Evolutionary conservation across 148 eudicot genomes (phyloP), one percentile per base, ranked within the genome.

Genomic region (Simmondsia chinensis): DNA sequence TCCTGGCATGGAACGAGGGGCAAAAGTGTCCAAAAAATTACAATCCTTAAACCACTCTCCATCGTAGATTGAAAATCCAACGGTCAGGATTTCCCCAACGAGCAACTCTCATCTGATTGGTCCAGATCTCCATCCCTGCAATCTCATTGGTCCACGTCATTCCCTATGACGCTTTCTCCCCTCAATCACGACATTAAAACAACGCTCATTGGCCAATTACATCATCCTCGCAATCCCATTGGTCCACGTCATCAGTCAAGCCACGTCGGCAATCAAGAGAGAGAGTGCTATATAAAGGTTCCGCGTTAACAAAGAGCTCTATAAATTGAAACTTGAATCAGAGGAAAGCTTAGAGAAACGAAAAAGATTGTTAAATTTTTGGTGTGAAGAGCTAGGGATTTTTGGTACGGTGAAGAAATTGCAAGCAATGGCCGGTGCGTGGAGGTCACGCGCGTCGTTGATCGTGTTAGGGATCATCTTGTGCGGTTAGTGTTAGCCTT

Each of bases 181-280:
- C 28, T 31, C 3, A 11, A 4, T 25, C 26, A 20, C 12, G 1
- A 9, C 6, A 1, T n/a, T 9, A 14, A 0, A 21, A 29, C 1
- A 20, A 12, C 1, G n/a, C 38, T 54, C 19, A 53, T 74, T 65
- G 75, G 72, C 43, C 32, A 2, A n/a, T 14, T 4, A 17, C 29
- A 17, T 4, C 28, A 36, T 2, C 18, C 18, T 28, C 33, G 7
- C 33, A 17, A 21, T 32, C 43, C 26, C 1, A 76, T 71, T 74
- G 81, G 78, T 65, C 76, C 89, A 81, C 71, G 60, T 68, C 60
- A 71, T n/a, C 46, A 40, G 0, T 20, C 11, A 15, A 70, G 83
- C 68, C 88, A 70, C 70, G 46, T 49, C 46, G 12, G n/a, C n/a
- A n/a, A n/a, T n/a, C n/a, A n/a, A n/a, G n/a, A n/a, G n/a, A n/a